Percentiles rank a stretch among this genome's conserved stretches.
phyloP scores from a whole-genome alignment of 2,329 filamentous ascomycete genomes.

The Alternaria sp. region DNA sequence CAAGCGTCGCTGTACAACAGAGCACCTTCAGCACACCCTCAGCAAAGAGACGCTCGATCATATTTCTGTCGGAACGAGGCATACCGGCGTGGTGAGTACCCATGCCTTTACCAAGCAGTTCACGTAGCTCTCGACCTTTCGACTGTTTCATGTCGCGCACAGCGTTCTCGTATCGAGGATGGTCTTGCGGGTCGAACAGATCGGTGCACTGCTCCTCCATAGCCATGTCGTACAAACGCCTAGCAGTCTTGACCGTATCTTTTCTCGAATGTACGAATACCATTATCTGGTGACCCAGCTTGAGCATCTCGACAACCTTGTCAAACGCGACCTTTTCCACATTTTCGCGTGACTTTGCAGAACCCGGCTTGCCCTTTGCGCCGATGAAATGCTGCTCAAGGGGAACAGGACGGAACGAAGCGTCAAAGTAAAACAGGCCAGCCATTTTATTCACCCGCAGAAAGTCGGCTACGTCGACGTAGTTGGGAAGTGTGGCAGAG shows the following conservation, averaged over 20 bases:
- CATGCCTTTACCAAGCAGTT: constrained; percentile 88
- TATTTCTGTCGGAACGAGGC: constrained; percentile 89
- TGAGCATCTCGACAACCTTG: constrained; percentile 93
- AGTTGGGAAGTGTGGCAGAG: constrained; percentile 95
- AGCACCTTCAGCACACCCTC: constrained; percentile 96
- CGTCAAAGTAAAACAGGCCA: constrained; percentile 96
- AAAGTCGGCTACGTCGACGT: constrained; percentile 95
- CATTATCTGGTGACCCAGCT: constrained; percentile 95
- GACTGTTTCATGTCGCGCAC: constrained; percentile 85
- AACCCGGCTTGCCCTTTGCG: constrained; percentile 88
- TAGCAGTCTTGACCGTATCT: constrained; percentile 89
- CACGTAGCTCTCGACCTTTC: constrained; percentile 85
- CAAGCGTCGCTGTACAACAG: constrained; percentile 96
- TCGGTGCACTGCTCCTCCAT: constrained; percentile 80
- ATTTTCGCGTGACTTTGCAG: constrained; percentile 85
- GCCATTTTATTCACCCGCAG: constrained; percentile 93
- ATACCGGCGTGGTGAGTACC: constrained; percentile 98
- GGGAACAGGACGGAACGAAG: constrained; percentile 93
- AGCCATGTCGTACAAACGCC: constrained; percentile 86
- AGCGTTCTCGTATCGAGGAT: constrained; percentile 82
- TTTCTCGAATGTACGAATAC: constrained; percentile 98
- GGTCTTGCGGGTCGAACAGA: constrained; percentile 81
- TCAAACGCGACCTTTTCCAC: constrained; percentile 88
- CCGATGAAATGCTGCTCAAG: constrained; percentile 97
- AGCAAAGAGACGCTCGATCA: constrained; percentile 92